These are phyloP conservation scores for Scheffersomyces spartinae DNA, from an alignment of 805 yeast species.

Conservation along the genomic window DNA sequence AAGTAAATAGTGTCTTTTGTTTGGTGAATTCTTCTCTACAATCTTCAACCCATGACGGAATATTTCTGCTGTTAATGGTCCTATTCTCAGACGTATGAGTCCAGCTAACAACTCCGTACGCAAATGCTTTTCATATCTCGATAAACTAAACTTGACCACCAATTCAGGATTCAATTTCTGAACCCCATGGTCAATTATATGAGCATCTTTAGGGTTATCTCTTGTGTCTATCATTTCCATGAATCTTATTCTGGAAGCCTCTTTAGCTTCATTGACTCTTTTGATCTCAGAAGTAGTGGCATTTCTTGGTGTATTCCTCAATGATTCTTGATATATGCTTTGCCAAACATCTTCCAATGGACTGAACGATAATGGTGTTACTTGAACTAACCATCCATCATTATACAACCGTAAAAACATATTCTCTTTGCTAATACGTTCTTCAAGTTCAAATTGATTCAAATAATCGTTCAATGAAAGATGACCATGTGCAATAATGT, in stretches of 20 bases:
- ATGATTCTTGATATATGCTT: constrained; percentile 21
- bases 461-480: constrained; percentile 41
- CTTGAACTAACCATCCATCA: constrained; percentile 25
- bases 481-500: constrained; percentile 60
- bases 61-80: constrained; percentile 52
- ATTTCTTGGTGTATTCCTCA: constrained; percentile 23
- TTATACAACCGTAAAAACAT: constrained; percentile 15
- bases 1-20: constrained; percentile 25
- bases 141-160: constrained; percentile 49
- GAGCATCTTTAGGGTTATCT: constrained; percentile 13
- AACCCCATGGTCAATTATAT: constrained; percentile 17
- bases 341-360: constrained; percentile 30
- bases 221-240: constrained; percentile 22
- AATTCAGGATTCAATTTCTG: constrained; percentile 37
- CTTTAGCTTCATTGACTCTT: constrained; percentile 48
- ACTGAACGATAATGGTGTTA: constrained; percentile 18
- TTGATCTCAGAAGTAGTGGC: constrained; percentile 28
- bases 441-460: constrained; percentile 11
- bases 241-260: constrained; percentile 31
- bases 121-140: constrained; percentile 54
- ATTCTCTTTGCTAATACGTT: constrained; percentile 5
- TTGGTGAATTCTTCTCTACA: constrained; percentile 48
- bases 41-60: constrained; percentile 45
- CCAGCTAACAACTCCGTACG: constrained; percentile 54
- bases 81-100: constrained; percentile 57